Base-by-base conservation (phyloP, 1,284 basidiomycete species). In the Tausonia pullulans region DNA sequence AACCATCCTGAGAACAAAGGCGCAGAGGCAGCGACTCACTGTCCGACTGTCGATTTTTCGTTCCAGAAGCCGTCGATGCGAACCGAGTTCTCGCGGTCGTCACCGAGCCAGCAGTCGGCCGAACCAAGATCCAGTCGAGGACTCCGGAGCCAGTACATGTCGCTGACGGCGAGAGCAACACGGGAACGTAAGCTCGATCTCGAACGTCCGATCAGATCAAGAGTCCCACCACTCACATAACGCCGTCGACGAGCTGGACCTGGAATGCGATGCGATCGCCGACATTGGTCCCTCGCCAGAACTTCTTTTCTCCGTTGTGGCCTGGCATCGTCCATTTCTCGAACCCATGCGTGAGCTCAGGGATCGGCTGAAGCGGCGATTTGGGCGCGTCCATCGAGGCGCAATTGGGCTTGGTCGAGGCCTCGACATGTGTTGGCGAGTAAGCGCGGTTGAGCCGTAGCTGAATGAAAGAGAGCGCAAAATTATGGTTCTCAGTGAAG, bases 41-140 rank as follows among this genome's bases (percentile, higher is more conserved):
- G 41, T 14, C 55, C 55, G 41, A 57, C 55, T 5, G 41, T 57
- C 10, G 43, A 44, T 14, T 3, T 14, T 5, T 39, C 14, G 41
- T 4, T 5, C 56, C 56, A 58, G 43, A 41, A 27, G 27, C 27
- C 27, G 27, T 27, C 27, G 27, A 27, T 27, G 27, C 27, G 27
- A 27, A 27, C 27, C 13, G 40, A 45, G 43, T 14, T 16, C 57
- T 48, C n/a, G 49, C 57, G 46, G n/a, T 60, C 59, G 50, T 60
- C 59, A 48, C 51, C 59, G 5, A 60, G 44, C 59, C 59, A 60
- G 59, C 59, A 60, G 13, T 60, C 51, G 45, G 49, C 27, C 8
- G 27, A 51, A 2, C 59, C 59, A 41, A 60, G 48, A 39, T 60
- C 40, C 5, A 51, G 9, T 53, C 44, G 51, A 60, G 59, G 59